These are phyloP conservation scores for Talaromyces sp. DNA, from an alignment of 2,329 filamentous ascomycete genomes.

Conservation along the genomic window DNA sequence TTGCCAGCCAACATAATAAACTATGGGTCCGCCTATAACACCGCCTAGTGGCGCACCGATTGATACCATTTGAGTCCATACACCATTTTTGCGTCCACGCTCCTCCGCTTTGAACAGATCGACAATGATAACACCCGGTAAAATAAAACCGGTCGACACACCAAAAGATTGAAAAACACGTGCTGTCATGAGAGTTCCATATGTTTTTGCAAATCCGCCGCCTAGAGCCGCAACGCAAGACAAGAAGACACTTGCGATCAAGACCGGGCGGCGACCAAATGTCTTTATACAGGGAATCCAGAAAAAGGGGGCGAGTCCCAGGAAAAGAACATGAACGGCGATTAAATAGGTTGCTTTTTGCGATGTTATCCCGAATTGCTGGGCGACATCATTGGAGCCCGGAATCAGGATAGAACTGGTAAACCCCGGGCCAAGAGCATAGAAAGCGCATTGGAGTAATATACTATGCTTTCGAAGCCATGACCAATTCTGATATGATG, in stretches of 20 bases:
- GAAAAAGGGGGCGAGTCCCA: not conserved
- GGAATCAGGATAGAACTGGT: conserved; percentile 2
- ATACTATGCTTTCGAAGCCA: not conserved
- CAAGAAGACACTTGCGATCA: not conserved
- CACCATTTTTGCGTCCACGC: conserved; percentile 1
- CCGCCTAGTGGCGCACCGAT: not conserved
- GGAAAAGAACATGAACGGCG: conserved; percentile 3
- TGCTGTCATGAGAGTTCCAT: not conserved
- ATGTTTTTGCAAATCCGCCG: not conserved
- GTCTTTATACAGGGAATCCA: conserved; percentile 1
- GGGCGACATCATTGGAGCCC: not conserved
- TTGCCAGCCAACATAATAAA: not conserved
- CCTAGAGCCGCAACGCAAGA: conserved; percentile 1
- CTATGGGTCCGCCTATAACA: not conserved
- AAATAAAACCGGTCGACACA: not conserved
- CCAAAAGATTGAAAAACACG: conserved; percentile 1
- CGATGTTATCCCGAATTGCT: not conserved
- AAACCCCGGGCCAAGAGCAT: not conserved
- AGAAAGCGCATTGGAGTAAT: conserved; percentile 2
- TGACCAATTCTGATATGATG: not conserved
- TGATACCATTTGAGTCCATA: conserved; percentile 1
- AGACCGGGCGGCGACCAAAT: not conserved
- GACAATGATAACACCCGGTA: not conserved
- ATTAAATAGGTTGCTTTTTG: conserved; percentile 2
- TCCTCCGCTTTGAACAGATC: conserved; percentile 1